phyloP scores from a whole-genome alignment of 2,329 filamentous ascomycete species.

The Exophiala lecanii-corni region DNA sequence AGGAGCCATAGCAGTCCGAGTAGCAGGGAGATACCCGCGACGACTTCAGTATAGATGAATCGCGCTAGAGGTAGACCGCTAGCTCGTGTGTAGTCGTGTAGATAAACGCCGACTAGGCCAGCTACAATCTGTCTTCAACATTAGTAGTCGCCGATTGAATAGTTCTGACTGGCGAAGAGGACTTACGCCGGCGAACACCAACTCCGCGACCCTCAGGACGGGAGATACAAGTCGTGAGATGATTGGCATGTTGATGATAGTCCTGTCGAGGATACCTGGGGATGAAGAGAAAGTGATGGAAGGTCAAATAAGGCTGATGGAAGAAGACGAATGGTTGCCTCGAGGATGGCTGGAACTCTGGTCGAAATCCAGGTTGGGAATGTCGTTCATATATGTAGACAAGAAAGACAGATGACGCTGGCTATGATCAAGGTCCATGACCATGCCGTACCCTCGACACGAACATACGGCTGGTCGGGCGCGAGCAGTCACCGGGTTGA shows the following conservation, averaged over 20 bases:
- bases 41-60: constrained; percentile 70
- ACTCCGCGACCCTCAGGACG: constrained; percentile 57
- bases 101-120: constrained; percentile 63
- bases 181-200: constrained; percentile 65
- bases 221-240: constrained; percentile 53
- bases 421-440: too few relatives aligned
- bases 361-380: not conserved
- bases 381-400: not conserved
- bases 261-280: not conserved
- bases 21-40: constrained; percentile 65
- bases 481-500: too few relatives aligned
- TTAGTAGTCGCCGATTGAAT: too few relatives aligned
- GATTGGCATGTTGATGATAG: constrained; percentile 20
- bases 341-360: not conserved
- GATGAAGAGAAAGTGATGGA: not conserved
- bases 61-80: constrained; percentile 53
- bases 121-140: constrained; percentile 59
- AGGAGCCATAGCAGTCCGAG: constrained; percentile 67
- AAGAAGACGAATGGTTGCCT: not conserved
- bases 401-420: too few relatives aligned
- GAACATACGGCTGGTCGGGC: too few relatives aligned
- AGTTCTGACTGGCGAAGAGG: too few relatives aligned
- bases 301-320: not conserved
- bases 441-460: too few relatives aligned
- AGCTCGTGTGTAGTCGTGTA: constrained; percentile 42